Conservation (phyloP, 148 eudicot species). For the Spergularia marina region DNA sequence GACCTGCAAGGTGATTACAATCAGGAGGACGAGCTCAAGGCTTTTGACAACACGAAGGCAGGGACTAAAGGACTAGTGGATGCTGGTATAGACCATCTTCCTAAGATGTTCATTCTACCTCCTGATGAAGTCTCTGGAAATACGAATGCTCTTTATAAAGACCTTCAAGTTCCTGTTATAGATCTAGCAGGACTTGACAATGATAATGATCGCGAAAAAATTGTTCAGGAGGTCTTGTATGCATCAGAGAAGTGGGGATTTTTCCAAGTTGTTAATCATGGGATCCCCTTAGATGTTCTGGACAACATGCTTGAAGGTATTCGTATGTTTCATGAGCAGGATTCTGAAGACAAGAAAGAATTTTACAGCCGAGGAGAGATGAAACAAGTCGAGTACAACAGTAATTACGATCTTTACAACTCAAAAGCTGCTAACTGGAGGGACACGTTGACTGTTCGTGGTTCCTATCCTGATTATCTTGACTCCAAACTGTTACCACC, state of each 20-base stretch:
- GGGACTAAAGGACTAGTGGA: slow-evolving; percentile 47
- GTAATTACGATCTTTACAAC: slow-evolving; percentile 8
- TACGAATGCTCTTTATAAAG: background rate
- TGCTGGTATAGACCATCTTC: slow-evolving; percentile 18
- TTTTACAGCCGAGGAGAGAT: slow-evolving; percentile 30
- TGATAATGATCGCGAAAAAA: slow-evolving; percentile 1
- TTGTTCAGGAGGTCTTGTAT: slow-evolving; percentile 7
- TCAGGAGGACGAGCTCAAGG: slow-evolving; percentile 27
- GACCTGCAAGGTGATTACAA: slow-evolving; percentile 9
- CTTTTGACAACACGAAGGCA: slow-evolving; percentile 42
- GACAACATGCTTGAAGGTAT: slow-evolving; percentile 34
- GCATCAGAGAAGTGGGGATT: slow-evolving; percentile 48
- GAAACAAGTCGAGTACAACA: slow-evolving; percentile 7
- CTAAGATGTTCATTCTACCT: slow-evolving; percentile 11
- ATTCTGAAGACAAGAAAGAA: slow-evolving; percentile 33
- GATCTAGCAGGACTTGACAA: slow-evolving; percentile 26
- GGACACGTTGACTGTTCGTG: slow-evolving; percentile 26
- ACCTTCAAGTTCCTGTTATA: slow-evolving; percentile 32
- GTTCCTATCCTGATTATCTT: slow-evolving; percentile 28
- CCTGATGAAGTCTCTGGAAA: background rate
- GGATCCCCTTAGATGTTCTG: slow-evolving; percentile 28
- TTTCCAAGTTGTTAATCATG: slow-evolving; percentile 48
- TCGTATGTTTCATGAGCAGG: slow-evolving; percentile 41
- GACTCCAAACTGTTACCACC: slow-evolving; percentile 34
- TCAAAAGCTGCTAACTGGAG: slow-evolving; percentile 38